Base-by-base conservation (phyloP, 2,329 filamentous ascomycete species). In the Fusarium sp. region DNA sequence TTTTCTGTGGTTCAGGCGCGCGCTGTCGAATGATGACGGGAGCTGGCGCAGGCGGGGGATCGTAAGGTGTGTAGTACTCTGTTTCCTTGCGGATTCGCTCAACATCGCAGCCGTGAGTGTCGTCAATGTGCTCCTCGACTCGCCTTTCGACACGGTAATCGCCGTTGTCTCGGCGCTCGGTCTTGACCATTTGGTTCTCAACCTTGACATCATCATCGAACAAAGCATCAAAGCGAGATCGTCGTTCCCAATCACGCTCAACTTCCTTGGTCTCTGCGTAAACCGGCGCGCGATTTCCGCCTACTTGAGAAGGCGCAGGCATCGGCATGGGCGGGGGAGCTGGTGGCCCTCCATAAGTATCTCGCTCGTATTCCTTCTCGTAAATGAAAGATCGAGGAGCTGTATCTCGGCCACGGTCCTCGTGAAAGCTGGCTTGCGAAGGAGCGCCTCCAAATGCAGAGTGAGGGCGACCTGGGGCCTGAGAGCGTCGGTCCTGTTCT, bases 61-160 rank as follows among this genome's bases (percentile, higher is more conserved):
- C 82, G 27, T 83, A 81, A 5, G 84, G 84, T 46, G 84, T 81
- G 73, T 86, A 91, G 76, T 89, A 90, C 70, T 91, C 88, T 4
- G 87, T 88, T 76, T 91, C 88, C 76, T 85, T 86, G 73, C 85
- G 85, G 74, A 88, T 89, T 75, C 83, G 84, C 76, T 90, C 88
- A 44, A 89, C 74, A 20, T 90, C 86, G 59, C 81, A 82, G 46
- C 82, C 82, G 24, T 76, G 76, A 20, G 77, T 72, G 25, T 86
- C 84, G 46, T 85, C 84, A 29, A 82, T 78, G 49, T 82, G 83
- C 69, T 87, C 85, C 57, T 87, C 81, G 18, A 81, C 81, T 55
- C 85, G 85, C 71, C 85, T 85, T 71, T 89, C 86, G 66, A 89
- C 78, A 57, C 85, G 74, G 16, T 71, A 75, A 7, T 75, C 73